Conservation (phyloP, 2,329 filamentous ascomycete genomes). For the Helotiales sp. region DNA sequence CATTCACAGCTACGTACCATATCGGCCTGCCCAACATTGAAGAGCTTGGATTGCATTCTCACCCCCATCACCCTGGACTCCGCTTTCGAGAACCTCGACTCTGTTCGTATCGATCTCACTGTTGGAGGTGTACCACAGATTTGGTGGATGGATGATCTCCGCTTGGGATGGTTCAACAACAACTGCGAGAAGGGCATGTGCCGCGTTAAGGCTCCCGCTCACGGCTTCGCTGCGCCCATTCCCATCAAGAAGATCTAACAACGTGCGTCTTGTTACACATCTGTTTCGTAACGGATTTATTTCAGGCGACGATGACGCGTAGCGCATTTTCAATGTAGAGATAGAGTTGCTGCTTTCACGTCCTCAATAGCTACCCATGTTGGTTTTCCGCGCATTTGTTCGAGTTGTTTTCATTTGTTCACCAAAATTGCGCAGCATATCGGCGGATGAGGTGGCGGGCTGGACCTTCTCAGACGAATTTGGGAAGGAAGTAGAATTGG, state of each 20-base stretch:
- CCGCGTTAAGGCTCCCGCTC: conserved; percentile 39
- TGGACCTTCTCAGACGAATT: not conserved
- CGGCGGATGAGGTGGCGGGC: not conserved
- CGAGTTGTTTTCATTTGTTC: conserved; percentile 15
- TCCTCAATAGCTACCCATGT: not conserved
- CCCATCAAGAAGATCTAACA: not conserved
- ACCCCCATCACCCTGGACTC: conserved; percentile 35
- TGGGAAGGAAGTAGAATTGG: not conserved
- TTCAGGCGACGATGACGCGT: not conserved
- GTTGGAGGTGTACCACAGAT: conserved; percentile 44
- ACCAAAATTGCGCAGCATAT: not conserved
- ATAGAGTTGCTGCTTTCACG: conserved; percentile 1
- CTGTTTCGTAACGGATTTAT: not conserved
- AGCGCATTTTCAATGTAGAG: not conserved
- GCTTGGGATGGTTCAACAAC: conserved; percentile 51
- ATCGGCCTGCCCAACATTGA: conserved; percentile 40
- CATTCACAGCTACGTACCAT: conserved; percentile 36
- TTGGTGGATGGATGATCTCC: conserved; percentile 55
- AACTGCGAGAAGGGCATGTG: conserved; percentile 47
- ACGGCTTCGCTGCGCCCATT: conserved; percentile 1
- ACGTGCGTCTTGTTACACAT: too few relatives aligned
- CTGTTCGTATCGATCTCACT: conserved; percentile 49
- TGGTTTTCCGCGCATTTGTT: conserved; percentile 3
- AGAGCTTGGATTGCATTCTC: conserved; percentile 41
- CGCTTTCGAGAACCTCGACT: conserved; percentile 45